These are phyloP conservation scores for Balakata baccata DNA, from an alignment of 345 rosid species.

Conservation along the genomic window DNA sequence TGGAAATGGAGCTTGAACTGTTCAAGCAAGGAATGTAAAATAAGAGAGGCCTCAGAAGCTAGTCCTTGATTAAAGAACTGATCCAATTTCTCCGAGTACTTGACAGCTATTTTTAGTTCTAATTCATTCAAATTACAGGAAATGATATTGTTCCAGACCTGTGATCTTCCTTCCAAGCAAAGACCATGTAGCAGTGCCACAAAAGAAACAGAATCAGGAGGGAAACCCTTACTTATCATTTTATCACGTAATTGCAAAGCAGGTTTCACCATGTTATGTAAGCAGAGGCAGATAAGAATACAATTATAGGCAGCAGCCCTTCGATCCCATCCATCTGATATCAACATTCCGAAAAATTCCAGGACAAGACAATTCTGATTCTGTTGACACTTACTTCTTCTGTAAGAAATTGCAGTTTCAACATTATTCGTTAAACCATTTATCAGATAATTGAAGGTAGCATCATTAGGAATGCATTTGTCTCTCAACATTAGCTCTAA, in stretches of 20 bases:
- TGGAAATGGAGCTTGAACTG: slow-evolving; percentile 24
- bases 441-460: slow-evolving; percentile 61
- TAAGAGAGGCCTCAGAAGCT: slow-evolving; percentile 44
- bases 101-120: slow-evolving; percentile 48
- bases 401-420: slow-evolving; percentile 15
- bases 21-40: slow-evolving; percentile 44
- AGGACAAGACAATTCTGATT: slow-evolving; percentile 42
- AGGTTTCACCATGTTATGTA: slow-evolving; percentile 55
- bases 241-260: slow-evolving; percentile 54
- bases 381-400: slow-evolving; percentile 25
- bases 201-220: slow-evolving; percentile 57
- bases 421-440: slow-evolving; percentile 55
- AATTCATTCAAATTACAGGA: slow-evolving; percentile 41
- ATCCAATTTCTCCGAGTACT: slow-evolving; percentile 42
- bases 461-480: slow-evolving; percentile 65
- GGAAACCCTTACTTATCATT: slow-evolving; percentile 54
- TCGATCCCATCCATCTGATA: slow-evolving; percentile 55
- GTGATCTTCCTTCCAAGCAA: slow-evolving; percentile 53
- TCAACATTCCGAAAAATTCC: slow-evolving; percentile 48
- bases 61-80: slow-evolving; percentile 39
- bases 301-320: slow-evolving; percentile 59
- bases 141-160: slow-evolving; percentile 46
- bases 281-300: slow-evolving; percentile 59
- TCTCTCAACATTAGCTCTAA: slow-evolving; percentile 72
- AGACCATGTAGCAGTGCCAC: slow-evolving; percentile 60